Evolutionary conservation across 1,284 basidiomycete genomes (phyloP), one percentile per base, ranked within the genome.

Genomic region (Cronartium quercuum): DNA sequence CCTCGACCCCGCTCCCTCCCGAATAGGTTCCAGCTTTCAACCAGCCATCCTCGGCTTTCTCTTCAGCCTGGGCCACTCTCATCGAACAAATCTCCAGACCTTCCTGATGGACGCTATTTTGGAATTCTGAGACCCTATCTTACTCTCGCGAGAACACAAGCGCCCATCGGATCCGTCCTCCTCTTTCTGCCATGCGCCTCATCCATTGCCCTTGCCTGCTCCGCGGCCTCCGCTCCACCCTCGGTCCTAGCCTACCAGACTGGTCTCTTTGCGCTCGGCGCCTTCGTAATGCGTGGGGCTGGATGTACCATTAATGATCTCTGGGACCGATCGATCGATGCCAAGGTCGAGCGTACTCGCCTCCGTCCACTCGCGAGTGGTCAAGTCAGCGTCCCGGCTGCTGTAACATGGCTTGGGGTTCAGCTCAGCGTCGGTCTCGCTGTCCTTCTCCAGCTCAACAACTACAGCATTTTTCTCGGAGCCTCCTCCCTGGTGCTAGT

Each of bases 261-360:
- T 47, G 84, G 86, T 35, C 84, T 98, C 0, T 98, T 98, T 80
- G 94, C 91, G 0, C 82, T 90, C 3, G 96, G 96, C 0, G 93
- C 96, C 0, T 80, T 97, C 58, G 86, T 98, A 71, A 98, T 98
- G 96, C 89, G 96, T 21, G 94, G 96, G 6, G 96, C 96, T 6
- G 96, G 96, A 5, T 99, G 96, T 82, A 98, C 93, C 0, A 96
- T 98, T 80, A 98, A 98, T 81, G 96, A 99, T 81, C 90, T 99
- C 88, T 98, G 96, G 94, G 96, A 99, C 82, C 86, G 86, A 77
- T 87, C 91, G 78, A 86, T 97, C 75, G 96, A 99, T 84, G 89
- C 88, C 80, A 88, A 89, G 73, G 96, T 98, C 66, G 92, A 93
- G 77, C 84, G 89, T 66, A 91, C 89, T 5, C 87, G 86, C 78